Evolutionary conservation across 441 rosid genomes (phyloP), one percentile per base, ranked within the genome.

Genomic region (Francoa sonchifolia): DNA sequence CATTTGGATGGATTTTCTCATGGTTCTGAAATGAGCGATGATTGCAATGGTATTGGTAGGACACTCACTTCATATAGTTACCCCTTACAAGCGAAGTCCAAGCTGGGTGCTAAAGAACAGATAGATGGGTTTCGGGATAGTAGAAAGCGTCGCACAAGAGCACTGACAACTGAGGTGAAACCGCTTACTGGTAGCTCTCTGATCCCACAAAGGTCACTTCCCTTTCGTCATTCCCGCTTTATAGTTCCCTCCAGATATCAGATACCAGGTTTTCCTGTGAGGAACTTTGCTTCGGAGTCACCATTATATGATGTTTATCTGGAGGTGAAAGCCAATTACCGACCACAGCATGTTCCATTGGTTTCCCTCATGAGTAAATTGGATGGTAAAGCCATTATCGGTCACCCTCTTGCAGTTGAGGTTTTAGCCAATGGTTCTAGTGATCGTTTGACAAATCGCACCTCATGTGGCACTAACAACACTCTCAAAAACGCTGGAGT

Each of bases 311-410:
- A 87, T 36, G 82, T 92, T 33, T 62, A 65, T 54, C 73, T 92
- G 22, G 87, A 77, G 66, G 99, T 83, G 46, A 76, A 87, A 62
- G 76, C 79, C 30, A 66, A 66, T 66, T 75, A 69, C 52, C 67
- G 55, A 59, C 89, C 82, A 16, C 73, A 61, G 13, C 73, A 77
- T 55, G 99, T 87, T 56, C 97, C 97, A 0, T 42, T 92, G 57
- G 84, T 92, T 42, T 92, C 99, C 27, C 86, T 83, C 6, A 76
- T 71, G 86, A 87, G 97, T 62, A 72, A 75, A 65, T 49, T 73
- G 66, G 74, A 77, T 53, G 81, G 94, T 18, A 72, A 77, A 71
- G 86, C 97, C 57, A 83, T 92, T 50, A 52, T 81, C 27, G 99
- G 99, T 19, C 94, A 78, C 48, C 97, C 95, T 54, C 46, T 92